These are phyloP conservation scores for Cercophora samala DNA, from an alignment of 495 filamentous ascomycete species.

Conservation along the genomic window DNA sequence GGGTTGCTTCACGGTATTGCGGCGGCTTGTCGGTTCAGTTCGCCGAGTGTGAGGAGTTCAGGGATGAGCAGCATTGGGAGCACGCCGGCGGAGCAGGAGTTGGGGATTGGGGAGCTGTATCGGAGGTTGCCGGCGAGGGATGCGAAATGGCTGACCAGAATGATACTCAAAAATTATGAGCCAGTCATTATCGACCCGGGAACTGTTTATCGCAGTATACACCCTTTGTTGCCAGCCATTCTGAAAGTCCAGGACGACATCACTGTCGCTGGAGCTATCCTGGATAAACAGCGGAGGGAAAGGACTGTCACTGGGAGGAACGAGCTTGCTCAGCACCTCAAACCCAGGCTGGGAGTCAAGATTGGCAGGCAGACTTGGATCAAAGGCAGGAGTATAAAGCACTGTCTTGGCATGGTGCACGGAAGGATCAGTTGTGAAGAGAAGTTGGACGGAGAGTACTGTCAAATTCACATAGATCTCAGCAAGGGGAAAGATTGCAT, in stretches of 20 bases:
- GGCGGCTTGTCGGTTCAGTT: constrained; percentile 64
- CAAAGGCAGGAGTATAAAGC: constrained; percentile 73
- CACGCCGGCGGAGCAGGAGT: constrained; percentile 37
- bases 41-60: constrained; percentile 55
- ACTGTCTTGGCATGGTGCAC: constrained; percentile 62
- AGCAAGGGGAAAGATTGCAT: constrained; percentile 52
- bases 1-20: constrained; percentile 59
- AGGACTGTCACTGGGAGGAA: constrained; percentile 25
- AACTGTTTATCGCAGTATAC: constrained; percentile 48
- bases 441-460: constrained; percentile 88
- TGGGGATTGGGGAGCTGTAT: constrained; percentile 54
- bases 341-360: constrained; percentile 66
- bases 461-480: constrained; percentile 79
- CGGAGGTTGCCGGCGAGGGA: constrained; percentile 61
- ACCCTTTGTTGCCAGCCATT: constrained; percentile 59
- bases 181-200: constrained; percentile 53
- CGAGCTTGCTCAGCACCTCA: constrained; percentile 40
- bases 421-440: constrained; percentile 68
- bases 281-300: constrained; percentile 22
- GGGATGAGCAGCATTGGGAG: constrained; percentile 27
- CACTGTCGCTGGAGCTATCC: constrained; percentile 32
- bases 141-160: constrained; percentile 83
- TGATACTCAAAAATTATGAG: constrained; percentile 72
- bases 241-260: constrained; percentile 63
- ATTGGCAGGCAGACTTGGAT: constrained; percentile 68